A percentile compares a stretch with the other conserved stretches of the same genome.
Evolutionary conservation across 129 eudicot species (phyloP).

Genomic region (Pulicaria dysenterica): DNA sequence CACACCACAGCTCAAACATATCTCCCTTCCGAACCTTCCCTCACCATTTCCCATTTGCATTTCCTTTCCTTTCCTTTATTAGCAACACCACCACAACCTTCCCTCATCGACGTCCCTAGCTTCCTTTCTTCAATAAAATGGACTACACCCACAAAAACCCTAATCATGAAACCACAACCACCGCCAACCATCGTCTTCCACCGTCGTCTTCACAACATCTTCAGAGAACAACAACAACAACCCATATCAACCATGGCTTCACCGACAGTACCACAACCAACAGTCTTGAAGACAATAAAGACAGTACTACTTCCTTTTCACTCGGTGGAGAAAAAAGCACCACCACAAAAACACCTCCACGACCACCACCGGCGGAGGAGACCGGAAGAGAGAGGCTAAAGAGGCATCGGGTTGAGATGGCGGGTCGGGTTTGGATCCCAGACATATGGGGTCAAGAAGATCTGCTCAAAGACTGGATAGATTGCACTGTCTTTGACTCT

Average conservation of each 20-base stretch:
- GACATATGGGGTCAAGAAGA: conserved; percentile 82
- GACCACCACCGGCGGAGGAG: conserved; percentile 24
- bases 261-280: neutral
- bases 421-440: conserved; percentile 83
- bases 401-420: conserved; percentile 65
- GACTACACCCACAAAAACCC: conserved; percentile 25
- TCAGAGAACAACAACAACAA: conserved; percentile 20
- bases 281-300: conserved; percentile 13
- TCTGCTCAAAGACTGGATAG: conserved; percentile 67
- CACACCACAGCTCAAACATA: neutral
- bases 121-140: conserved; percentile 27
- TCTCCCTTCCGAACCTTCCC: neutral
- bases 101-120: neutral
- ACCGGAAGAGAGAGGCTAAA: conserved; percentile 74
- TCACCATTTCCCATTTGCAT: neutral
- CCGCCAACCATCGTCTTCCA: conserved; percentile 8
- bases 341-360: neutral
- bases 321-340: neutral
- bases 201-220: conserved; percentile 22
- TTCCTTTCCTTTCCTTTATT: too few relatives aligned
- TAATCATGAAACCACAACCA: conserved; percentile 25
- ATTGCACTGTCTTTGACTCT: conserved; percentile 61
- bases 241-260: neutral
- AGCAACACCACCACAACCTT: neutral
- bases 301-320: neutral